These are phyloP conservation scores for Paracamarosporium sp. DNA, from an alignment of 2,329 filamentous ascomycete species.

Conservation along the genomic window DNA sequence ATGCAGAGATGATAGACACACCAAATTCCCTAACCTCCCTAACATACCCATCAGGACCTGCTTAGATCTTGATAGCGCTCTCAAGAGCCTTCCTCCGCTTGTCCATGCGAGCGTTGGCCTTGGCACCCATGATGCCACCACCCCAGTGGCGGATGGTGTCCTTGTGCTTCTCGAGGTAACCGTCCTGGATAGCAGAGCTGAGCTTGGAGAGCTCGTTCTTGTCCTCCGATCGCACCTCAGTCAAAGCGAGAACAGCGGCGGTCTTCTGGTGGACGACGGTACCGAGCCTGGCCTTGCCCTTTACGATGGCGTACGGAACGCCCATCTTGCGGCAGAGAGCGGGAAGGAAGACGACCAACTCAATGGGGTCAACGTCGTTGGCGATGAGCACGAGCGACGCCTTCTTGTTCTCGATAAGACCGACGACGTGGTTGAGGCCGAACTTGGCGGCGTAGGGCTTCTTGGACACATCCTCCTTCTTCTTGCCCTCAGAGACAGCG, in stretches of 20 bases:
- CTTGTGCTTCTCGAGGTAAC: constrained; percentile 96
- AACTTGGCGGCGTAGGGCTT: constrained; percentile 99
- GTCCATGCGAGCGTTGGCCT: constrained; percentile 78
- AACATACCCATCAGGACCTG: constrained; percentile 28
- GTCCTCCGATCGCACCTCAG: constrained; percentile 97
- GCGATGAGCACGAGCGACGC: constrained; percentile 96
- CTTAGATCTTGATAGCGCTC: constrained; percentile 96
- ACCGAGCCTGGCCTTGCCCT: constrained; percentile 99
- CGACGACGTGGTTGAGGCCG: constrained; percentile 94
- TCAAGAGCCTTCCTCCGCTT: constrained; percentile 97
- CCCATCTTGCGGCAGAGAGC: constrained; percentile 99
- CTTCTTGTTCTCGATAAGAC: constrained; percentile 85
- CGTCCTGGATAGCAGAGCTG: constrained; percentile 94
- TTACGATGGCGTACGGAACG: constrained; percentile 95
- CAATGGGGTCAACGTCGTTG: constrained; percentile 99
- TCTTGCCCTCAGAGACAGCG: constrained; percentile 98
- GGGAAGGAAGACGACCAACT: constrained; percentile 98
- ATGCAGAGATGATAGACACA: constrained; percentile 50
- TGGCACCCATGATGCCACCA: constrained; percentile 98
- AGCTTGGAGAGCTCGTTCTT: constrained; percentile 98
- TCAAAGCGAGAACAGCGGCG: constrained; percentile 91
- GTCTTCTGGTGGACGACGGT: constrained; percentile 99
- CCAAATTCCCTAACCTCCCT: constrained; percentile 41
- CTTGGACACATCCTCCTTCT: constrained; percentile 99
- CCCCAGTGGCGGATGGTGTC: constrained; percentile 93